Evolutionary conservation across 2,329 filamentous ascomycete genomes (phyloP).

Genomic region (Juglanconis oblonga): DNA sequence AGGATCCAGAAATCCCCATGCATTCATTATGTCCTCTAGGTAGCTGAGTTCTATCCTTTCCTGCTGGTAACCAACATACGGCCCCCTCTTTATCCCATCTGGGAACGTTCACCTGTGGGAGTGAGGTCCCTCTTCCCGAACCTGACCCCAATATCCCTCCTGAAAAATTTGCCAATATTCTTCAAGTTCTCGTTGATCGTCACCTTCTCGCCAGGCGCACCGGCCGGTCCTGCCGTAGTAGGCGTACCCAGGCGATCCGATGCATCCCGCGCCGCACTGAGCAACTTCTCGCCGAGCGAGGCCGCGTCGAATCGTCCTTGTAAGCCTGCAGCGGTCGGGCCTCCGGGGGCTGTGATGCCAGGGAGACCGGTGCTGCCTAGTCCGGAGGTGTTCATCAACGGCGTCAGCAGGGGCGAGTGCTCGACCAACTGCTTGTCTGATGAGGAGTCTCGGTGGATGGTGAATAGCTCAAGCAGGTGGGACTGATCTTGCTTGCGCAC

Average conservation of each 20-base stretch:
- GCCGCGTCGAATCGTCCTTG: conserved; percentile 69
- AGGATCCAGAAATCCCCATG: background rate
- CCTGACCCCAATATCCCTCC: conserved; percentile 74
- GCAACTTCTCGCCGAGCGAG: conserved; percentile 79
- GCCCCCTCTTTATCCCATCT: background rate
- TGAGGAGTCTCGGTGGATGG: conserved; percentile 72
- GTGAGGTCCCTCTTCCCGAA: conserved; percentile 63
- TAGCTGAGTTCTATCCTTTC: background rate
- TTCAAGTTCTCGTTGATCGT: conserved; percentile 91
- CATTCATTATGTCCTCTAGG: background rate
- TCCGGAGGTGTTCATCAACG: conserved; percentile 51
- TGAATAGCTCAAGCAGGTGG: conserved; percentile 82
- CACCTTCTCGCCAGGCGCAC: conserved; percentile 49
- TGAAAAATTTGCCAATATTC: conserved; percentile 96
- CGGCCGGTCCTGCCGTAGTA: conserved; percentile 30
- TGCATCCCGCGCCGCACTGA: conserved; percentile 83
- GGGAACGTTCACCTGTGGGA: conserved; percentile 27
- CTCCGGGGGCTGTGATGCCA: conserved; percentile 36
- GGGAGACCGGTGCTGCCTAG: conserved; percentile 30
- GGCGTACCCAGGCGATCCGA: conserved; percentile 72
- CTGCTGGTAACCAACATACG: background rate
- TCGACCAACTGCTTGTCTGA: conserved; percentile 68
- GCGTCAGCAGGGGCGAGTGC: conserved; percentile 68
- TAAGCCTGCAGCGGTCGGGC: conserved; percentile 30
- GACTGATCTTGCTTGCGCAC: conserved; percentile 80